Base-by-base conservation (phyloP, 106 monocot genomes). In the Triglochin maritima region DNA sequence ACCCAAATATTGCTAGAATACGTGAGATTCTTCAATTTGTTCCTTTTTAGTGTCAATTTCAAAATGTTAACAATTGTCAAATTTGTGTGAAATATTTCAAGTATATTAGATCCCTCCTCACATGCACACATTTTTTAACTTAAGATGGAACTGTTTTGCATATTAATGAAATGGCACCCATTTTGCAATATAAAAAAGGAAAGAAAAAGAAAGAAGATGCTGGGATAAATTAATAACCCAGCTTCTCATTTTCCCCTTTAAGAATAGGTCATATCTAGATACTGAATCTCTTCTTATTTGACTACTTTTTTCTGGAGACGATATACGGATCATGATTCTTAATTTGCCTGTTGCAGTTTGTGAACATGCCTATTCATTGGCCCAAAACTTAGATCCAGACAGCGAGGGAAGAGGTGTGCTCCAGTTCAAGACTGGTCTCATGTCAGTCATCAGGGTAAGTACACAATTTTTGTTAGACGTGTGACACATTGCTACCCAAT, bases 371-470 rank as follows among this genome's bases (percentile, higher is more conserved):
- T 93, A 88, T 50, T 81, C 88, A 16, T 59, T 93, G 69, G 85
- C 93, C 11, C 85, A 93, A 81, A 93, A 84, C 50, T 72, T 93
- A 78, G 88, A 88, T 67, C 93, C 93, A 52, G 82, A 88, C 58
- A 88, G 93, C 14, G 93, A 88, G 65, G 88, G 93, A 2, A 77
- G 93, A 86, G 93, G 88, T n/a, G 88, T 88, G 13, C 56, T 93
- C 6, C 93, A 88, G 54, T 88, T 88, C 83, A 93, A 93, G 73
- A 93, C 93, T n/a, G 93, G 93, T 65, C 72, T 93, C 58, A 85
- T 85, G 83, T 93, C 88, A 9, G 81, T 88, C 16, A 86, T 93
- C 69, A 88, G 76, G 84, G 93, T 93, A 80, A 56, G 11, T 60
- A 9, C 1, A 52, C 29, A 67, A 41, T 11, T 52, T 50, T 67